Percentiles rank a stretch among this genome's conserved stretches.
Evolutionary conservation across 2,329 filamentous ascomycete genomes (phyloP).

Genomic region (Chaetomiaceae sp.): DNA sequence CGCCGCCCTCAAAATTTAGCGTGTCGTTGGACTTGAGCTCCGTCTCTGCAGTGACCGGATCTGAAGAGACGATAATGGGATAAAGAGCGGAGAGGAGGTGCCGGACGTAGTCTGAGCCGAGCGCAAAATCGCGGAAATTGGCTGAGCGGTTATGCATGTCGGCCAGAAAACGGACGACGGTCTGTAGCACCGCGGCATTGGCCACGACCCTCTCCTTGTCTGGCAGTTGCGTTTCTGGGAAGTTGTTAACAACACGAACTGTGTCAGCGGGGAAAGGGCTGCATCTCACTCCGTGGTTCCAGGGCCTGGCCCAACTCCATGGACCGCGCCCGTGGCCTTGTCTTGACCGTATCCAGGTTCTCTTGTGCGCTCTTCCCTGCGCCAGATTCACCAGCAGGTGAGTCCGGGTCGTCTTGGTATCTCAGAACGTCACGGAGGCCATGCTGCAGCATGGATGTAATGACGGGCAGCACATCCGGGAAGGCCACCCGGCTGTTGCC

Average conservation of each 20-base stretch:
- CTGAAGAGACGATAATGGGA: constrained; percentile 79
- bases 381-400: constrained; percentile 35
- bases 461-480: constrained; percentile 71
- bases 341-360: constrained; percentile 24
- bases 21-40: constrained; percentile 83
- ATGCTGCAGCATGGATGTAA: constrained; percentile 81
- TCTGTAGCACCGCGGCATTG: constrained; percentile 63
- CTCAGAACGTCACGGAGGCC: constrained; percentile 67
- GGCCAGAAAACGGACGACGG: constrained; percentile 70
- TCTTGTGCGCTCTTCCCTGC: constrained; percentile 19
- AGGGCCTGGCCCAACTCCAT: constrained; percentile 61
- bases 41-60: constrained; percentile 73
- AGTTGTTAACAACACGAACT: constrained; percentile 12
- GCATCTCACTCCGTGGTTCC: constrained; percentile 45
- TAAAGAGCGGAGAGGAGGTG: constrained; percentile 75
- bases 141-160: constrained; percentile 71
- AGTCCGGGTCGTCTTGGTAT: constrained; percentile 54
- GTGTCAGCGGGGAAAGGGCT: no score
- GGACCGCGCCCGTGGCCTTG: constrained; percentile 48
- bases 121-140: constrained; percentile 75
- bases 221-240: constrained; percentile 35
- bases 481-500: constrained; percentile 61
- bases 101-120: constrained; percentile 74
- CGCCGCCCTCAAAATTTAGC: constrained; percentile 77
- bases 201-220: constrained; percentile 46